These are phyloP conservation scores for Candida corydali DNA, from an alignment of 805 yeast genomes.

Conservation along the genomic window DNA sequence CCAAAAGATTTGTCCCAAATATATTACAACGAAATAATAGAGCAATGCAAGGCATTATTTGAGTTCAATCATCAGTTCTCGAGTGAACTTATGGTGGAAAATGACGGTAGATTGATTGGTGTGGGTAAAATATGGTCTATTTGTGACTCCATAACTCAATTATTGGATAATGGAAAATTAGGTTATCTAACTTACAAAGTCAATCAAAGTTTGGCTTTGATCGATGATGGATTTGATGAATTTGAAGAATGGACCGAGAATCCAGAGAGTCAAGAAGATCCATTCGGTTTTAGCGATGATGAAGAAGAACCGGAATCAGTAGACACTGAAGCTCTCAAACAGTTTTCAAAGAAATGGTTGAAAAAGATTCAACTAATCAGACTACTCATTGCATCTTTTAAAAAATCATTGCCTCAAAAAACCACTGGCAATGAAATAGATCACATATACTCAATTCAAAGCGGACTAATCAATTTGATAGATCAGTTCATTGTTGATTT, in stretches of 20 bases:
- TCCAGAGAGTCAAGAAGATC: conserved; percentile 50
- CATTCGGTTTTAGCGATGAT: conserved; percentile 44
- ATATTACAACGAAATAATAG: conserved; percentile 8
- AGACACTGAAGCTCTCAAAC: conserved; percentile 25
- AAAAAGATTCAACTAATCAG: conserved; percentile 53
- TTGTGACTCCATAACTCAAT: conserved; percentile 46
- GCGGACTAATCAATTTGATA: conserved; percentile 38
- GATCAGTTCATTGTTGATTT: conserved; percentile 60
- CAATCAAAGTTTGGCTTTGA: conserved; percentile 40
- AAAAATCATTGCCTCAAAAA: conserved; percentile 51
- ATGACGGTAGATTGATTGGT: conserved; percentile 45
- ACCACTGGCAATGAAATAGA: conserved; percentile 45
- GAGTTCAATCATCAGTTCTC: conserved; percentile 10
- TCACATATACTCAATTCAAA: conserved; percentile 40
- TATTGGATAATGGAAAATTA: conserved; percentile 47
- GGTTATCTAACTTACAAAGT: conserved; percentile 49
- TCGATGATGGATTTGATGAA: conserved; percentile 58
- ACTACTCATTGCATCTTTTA: conserved; percentile 53
- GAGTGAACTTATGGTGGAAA: conserved; percentile 11
- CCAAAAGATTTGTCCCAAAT: conserved; percentile 26
- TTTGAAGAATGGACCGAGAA: conserved; percentile 65
- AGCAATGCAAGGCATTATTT: conserved; percentile 9
- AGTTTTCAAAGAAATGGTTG: conserved; percentile 46
- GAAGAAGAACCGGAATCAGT: conserved; percentile 22
- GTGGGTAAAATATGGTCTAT: conserved; percentile 72